Conservation (phyloP, 1,284 basidiomycete species). For the Takashimella koratensis region DNA sequence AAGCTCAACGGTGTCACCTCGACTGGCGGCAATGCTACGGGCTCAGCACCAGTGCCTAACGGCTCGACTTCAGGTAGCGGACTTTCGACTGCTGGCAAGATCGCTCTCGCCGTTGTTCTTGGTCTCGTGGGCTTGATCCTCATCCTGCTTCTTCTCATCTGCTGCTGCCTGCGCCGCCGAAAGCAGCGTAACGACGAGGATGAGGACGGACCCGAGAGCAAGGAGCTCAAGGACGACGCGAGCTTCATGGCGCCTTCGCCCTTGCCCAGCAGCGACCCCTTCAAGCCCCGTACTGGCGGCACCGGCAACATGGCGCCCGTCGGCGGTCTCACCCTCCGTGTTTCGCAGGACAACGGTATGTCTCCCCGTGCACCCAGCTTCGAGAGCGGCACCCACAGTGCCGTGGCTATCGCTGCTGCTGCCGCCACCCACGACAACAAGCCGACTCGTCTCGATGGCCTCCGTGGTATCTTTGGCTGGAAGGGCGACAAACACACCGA, state of each 20-base stretch:
- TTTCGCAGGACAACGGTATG: neutral
- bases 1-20: slow-evolving; percentile 27
- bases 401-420: slow-evolving; percentile 17
- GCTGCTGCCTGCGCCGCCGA: slow-evolving; percentile 42
- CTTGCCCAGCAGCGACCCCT: slow-evolving; percentile 27
- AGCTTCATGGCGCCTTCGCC: slow-evolving; percentile 35
- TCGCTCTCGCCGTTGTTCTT: slow-evolving; percentile 96
- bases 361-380: neutral
- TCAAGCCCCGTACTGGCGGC: slow-evolving; percentile 5
- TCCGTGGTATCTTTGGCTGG: slow-evolving; percentile 41
- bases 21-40: slow-evolving; percentile 11
- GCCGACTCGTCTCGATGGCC: slow-evolving; percentile 33
- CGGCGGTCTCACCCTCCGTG: neutral
- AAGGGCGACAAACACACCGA: slow-evolving; percentile 6
- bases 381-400: neutral
- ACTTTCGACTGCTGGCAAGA: slow-evolving; percentile 85
- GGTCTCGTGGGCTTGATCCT: slow-evolving; percentile 80
- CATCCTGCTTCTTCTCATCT: slow-evolving; percentile 38
- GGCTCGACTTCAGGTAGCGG: neutral
- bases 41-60: slow-evolving; percentile 22
- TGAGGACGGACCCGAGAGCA: neutral
- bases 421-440: slow-evolving; percentile 21
- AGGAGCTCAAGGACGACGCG: slow-evolving; percentile 20
- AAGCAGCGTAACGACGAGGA: slow-evolving; percentile 15
- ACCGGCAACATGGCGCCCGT: neutral